Conservation (phyloP, 2,329 filamentous ascomycete species). For the Blastomyces parvus region DNA sequence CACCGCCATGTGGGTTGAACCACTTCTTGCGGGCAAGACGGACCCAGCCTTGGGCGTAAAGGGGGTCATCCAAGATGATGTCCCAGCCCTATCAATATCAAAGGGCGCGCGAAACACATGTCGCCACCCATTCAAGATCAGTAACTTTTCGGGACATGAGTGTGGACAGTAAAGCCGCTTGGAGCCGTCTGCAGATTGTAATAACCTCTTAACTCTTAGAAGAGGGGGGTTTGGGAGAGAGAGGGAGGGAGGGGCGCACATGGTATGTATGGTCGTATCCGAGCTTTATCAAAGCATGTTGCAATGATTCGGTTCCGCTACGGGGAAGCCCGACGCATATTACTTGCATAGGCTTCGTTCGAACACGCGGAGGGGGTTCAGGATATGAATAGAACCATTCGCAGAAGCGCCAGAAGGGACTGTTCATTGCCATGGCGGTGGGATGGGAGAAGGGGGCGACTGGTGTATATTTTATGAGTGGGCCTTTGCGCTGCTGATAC, state of each 20-base stretch:
- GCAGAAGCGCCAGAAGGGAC: conserved; percentile 3
- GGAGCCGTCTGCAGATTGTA: neutral
- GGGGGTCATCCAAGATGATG: neutral
- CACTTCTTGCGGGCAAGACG: neutral
- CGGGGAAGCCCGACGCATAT: conserved; percentile 19
- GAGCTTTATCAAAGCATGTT: conserved; percentile 18
- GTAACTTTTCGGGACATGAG: neutral
- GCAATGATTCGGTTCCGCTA: conserved; percentile 18
- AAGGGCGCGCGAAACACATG: neutral
- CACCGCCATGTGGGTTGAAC: neutral
- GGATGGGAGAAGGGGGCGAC: neutral
- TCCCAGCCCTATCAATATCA: neutral
- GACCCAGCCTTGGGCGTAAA: neutral
- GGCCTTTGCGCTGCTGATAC: neutral
- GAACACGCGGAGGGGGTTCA: conserved; percentile 14
- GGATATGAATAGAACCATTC: conserved; percentile 7
- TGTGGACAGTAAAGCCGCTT: neutral
- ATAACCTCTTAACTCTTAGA: neutral
- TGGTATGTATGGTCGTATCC: conserved; percentile 20
- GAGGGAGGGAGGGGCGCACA: conserved; percentile 8
- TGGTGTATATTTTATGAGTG: neutral
- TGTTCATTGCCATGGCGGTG: neutral
- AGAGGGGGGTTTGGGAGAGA: neutral
- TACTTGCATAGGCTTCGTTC: conserved; percentile 17
- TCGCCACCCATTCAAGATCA: neutral